Conservation (phyloP, 768 basidiomycete species). For the Suillus hirtellus region DNA sequence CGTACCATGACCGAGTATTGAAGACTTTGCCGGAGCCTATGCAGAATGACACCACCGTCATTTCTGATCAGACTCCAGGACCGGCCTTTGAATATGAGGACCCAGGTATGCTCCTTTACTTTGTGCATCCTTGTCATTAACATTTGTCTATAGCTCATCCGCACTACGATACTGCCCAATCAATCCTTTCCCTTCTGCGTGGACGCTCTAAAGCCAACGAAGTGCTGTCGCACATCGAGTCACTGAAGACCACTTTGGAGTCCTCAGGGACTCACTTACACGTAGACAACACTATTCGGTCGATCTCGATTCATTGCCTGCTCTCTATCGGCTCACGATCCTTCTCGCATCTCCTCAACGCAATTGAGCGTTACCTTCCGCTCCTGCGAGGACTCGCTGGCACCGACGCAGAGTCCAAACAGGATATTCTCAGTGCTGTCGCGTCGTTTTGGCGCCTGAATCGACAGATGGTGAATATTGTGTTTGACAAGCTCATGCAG, state of each 20-base stretch:
- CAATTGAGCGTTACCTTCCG: conserved; percentile 90
- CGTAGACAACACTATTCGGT: conserved; percentile 66
- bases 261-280: conserved; percentile 54
- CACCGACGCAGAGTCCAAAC: conserved; percentile 58
- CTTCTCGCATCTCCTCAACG: conserved; percentile 97
- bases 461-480: conserved; percentile 85
- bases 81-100: conserved; percentile 86
- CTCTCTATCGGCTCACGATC: conserved; percentile 92
- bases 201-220: conserved; percentile 79
- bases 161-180: conserved; percentile 77
- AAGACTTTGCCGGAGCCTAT: conserved; percentile 85
- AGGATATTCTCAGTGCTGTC: conserved; percentile 69
- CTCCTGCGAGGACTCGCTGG: conserved; percentile 65
- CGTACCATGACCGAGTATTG: conserved; percentile 90
- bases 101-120: conserved; percentile 47
- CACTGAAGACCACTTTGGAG: conserved; percentile 64
- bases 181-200: conserved; percentile 79
- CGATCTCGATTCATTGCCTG: conserved; percentile 84
- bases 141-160: conserved; percentile 55
- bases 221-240: conserved; percentile 72
- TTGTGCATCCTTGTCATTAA: background rate
- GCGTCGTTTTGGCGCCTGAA: conserved; percentile 83
- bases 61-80: conserved; percentile 71
- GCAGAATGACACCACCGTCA: conserved; percentile 63
- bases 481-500: conserved; percentile 97